Evolutionary conservation across 1,139 yeast genomes (phyloP).

Genomic region (Magnusiomyces tetraspermus): DNA sequence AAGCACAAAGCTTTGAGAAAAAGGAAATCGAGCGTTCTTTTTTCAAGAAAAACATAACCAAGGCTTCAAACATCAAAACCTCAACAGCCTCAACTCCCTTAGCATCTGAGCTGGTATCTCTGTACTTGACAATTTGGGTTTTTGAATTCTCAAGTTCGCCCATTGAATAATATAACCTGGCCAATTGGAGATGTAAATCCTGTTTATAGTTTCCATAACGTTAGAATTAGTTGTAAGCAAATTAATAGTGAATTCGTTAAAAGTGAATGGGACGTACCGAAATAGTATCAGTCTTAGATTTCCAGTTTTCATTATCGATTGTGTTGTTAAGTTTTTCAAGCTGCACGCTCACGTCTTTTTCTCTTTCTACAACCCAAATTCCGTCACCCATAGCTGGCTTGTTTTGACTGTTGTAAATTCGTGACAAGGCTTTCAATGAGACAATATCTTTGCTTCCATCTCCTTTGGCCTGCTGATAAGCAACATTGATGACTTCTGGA

Average conservation of each 20-base stretch:
- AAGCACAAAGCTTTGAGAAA: not conserved
- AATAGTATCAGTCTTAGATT: not conserved
- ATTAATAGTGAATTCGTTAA: too few species aligned
- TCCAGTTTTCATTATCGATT: not conserved
- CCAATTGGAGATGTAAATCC: not conserved
- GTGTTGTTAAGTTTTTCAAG: not conserved
- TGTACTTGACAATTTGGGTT: not conserved
- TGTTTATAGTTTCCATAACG: too few species aligned
- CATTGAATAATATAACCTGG: not conserved
- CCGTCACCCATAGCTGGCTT: not conserved
- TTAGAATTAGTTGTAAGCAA: too few species aligned
- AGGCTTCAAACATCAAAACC: constrained; percentile 1
- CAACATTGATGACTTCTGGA: not conserved
- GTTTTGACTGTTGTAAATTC: not conserved
- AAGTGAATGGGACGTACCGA: not conserved
- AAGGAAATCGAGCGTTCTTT: not conserved
- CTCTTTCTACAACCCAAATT: constrained; percentile 1
- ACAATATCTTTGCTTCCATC: not conserved
- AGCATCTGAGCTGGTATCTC: not conserved
- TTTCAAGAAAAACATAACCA: not conserved
- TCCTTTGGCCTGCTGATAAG: not conserved
- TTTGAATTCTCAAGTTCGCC: constrained; percentile 1
- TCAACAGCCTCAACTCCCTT: not conserved
- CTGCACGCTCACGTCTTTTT: not conserved
- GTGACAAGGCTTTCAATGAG: not conserved